These are phyloP conservation scores for Aotearoamyces nothofagi DNA, from an alignment of 2,329 filamentous ascomycete species.

Conservation along the genomic window DNA sequence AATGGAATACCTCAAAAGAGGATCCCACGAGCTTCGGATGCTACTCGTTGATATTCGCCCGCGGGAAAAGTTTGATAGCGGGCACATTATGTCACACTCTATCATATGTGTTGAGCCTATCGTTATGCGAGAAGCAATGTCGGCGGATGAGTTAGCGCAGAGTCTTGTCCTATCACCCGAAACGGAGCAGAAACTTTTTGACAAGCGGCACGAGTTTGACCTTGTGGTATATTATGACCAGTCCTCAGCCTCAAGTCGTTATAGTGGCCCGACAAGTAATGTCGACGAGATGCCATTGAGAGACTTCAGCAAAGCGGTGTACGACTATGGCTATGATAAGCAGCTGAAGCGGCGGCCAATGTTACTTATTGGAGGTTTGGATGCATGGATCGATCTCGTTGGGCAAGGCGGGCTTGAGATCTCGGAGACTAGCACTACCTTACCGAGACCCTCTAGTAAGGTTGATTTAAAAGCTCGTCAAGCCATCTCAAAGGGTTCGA, in stretches of 20 bases:
- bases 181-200: conserved; percentile 64
- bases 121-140: conserved; percentile 51
- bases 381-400: conserved; percentile 76
- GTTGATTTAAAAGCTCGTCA: too few relatives aligned
- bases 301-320: conserved; percentile 63
- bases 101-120: conserved; percentile 88
- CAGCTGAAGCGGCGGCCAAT: conserved; percentile 60
- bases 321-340: conserved; percentile 69
- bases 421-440: conserved; percentile 31
- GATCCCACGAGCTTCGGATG: conserved; percentile 40
- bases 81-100: conserved; percentile 71
- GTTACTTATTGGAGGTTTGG: conserved; percentile 66
- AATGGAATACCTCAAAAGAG: conserved; percentile 48
- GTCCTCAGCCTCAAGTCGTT: conserved; percentile 25
- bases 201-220: conserved; percentile 60
- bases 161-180: conserved; percentile 56
- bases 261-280: conserved; percentile 24
- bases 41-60: conserved; percentile 76
- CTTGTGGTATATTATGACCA: conserved; percentile 87
- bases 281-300: conserved; percentile 38
- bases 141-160: conserved; percentile 46
- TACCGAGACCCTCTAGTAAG: not conserved
- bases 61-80: conserved; percentile 69
- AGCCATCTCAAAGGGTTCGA: too few relatives aligned
- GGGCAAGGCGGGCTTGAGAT: conserved; percentile 37